A percentile compares a stretch with the other conserved stretches of the same genome.
Evolutionary conservation across 345 rosid genomes (phyloP).

Genomic region (Eucalyptus leucophloia): DNA sequence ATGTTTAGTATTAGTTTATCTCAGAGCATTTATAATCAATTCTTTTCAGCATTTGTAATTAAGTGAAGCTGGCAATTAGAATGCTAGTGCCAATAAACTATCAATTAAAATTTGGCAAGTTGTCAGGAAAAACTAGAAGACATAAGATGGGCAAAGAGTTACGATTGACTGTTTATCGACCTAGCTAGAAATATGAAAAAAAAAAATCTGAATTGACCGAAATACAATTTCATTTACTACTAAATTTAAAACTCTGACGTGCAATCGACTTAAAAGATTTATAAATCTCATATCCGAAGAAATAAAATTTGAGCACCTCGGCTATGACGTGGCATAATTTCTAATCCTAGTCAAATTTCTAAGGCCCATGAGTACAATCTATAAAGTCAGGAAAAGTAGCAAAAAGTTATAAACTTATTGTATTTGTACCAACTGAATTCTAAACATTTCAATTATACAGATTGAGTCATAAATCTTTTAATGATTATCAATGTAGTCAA

Average conservation of each 20-base stretch:
- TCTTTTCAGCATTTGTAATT: background rate
- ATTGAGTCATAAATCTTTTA: background rate
- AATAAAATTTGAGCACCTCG: background rate
- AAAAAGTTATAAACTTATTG: background rate
- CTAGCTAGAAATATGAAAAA: background rate
- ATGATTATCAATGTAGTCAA: no score
- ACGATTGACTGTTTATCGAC: background rate
- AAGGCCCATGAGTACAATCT: background rate
- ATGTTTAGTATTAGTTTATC: background rate
- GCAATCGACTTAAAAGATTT: background rate
- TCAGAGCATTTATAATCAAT: background rate
- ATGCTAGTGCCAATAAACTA: background rate
- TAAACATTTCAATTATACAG: no score
- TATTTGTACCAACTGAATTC: fast-evolving
- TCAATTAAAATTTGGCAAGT: background rate
- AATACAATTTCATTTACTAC: background rate
- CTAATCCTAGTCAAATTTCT: background rate
- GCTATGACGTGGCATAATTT: background rate
- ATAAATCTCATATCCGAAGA: background rate
- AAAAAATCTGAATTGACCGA: background rate
- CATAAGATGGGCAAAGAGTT: background rate
- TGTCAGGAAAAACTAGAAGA: background rate
- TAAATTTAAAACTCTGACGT: background rate
- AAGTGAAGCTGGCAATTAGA: background rate
- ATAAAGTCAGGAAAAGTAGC: background rate